Evolutionary conservation across 2,329 filamentous ascomycete genomes (phyloP), one percentile per base, ranked within the genome.

Genomic region (Colletotrichum plurivorum): DNA sequence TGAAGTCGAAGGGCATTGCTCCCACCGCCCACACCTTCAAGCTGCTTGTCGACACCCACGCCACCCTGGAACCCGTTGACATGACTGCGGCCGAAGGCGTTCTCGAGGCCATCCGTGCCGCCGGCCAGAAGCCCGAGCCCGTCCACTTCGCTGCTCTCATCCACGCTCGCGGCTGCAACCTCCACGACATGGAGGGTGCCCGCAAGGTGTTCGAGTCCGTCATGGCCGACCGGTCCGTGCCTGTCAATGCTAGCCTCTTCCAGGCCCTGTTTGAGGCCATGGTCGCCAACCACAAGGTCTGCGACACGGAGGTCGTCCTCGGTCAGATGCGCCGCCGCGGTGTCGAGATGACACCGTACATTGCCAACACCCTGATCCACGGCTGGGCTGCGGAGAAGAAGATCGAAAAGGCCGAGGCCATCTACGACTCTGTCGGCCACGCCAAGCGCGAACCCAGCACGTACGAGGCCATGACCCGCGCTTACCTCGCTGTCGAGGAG

Each of bases 11-110:
- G 83, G 90, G 91, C 65, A 99, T 99, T 77, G 86, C 93, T 69
- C 95, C 96, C 2, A 98, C 96, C 1, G 93, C 94, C 71, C 96
- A 99, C 82, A 99, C 96, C 1, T 98, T 95, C 87, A 99, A 99
- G 86, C 91, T 99, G 20, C 89, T 99, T 52, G 94, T 99, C 73
- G 96, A 99, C 78, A 95, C 95, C 2, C 91, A 98, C 77, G 96
- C 96, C 15, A 97, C 95, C 5, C 89, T 99, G 46, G 95, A 98
- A 77, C 95, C 96, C 0, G 87, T 97, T 66, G 84, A 98, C 79
- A 95, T 98, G 92, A 83, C 87, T 4, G 94, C 94, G 31, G 96
- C 95, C 2, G 94, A 98, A 81, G 87, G 89, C 52, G 90, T 99
- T 1, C 87, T 99, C 6, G 90, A 91, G 60, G 87, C 90, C 77